A percentile compares a stretch with the other conserved stretches of the same genome.
These are phyloP conservation scores for Alternaria ventricosa DNA, from an alignment of 2,329 filamentous ascomycete genomes.

Conservation along the genomic window DNA sequence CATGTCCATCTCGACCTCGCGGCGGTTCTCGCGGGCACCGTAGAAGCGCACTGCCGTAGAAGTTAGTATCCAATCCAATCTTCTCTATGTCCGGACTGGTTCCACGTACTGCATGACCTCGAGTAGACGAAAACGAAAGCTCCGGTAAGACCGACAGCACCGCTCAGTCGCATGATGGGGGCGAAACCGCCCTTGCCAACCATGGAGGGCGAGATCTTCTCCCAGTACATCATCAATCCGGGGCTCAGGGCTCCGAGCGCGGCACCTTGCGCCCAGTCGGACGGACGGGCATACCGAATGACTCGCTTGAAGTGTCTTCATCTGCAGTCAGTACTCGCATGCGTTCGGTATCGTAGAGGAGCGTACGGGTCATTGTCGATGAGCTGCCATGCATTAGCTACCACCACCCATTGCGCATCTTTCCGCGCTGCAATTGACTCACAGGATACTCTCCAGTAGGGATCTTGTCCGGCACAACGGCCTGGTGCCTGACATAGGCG, in stretches of 20 bases:
- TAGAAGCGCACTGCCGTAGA: conserved; percentile 81
- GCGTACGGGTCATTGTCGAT: conserved; percentile 98
- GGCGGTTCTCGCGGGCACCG: conserved; percentile 88
- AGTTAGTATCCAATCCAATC: conserved; percentile 3
- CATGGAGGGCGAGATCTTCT: conserved; percentile 83
- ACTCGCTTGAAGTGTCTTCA: conserved; percentile 89
- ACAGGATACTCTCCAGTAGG: conserved; percentile 87
- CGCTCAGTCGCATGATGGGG: conserved; percentile 79
- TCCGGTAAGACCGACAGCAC: conserved; percentile 74
- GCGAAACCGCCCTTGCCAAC: conserved; percentile 83
- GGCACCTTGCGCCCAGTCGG: conserved; percentile 78
- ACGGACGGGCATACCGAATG: conserved; percentile 80
- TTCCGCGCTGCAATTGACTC: conserved; percentile 51
- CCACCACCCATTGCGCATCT: conserved; percentile 30
- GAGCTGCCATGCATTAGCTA: conserved; percentile 66
- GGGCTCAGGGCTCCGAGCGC: conserved; percentile 75
- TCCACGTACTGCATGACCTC: conserved; percentile 76
- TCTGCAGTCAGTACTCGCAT: conserved; percentile 26
- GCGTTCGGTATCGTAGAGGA: conserved; percentile 10
- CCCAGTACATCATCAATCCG: conserved; percentile 76
- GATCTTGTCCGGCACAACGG: conserved; percentile 75
- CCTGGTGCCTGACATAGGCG: conserved; percentile 42
- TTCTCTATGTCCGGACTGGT: not conserved
- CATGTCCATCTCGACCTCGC: conserved; percentile 97
- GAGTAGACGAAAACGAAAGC: conserved; percentile 88